Base-by-base conservation (phyloP, 768 basidiomycete genomes). In the Neoboletus subvelutipes region DNA sequence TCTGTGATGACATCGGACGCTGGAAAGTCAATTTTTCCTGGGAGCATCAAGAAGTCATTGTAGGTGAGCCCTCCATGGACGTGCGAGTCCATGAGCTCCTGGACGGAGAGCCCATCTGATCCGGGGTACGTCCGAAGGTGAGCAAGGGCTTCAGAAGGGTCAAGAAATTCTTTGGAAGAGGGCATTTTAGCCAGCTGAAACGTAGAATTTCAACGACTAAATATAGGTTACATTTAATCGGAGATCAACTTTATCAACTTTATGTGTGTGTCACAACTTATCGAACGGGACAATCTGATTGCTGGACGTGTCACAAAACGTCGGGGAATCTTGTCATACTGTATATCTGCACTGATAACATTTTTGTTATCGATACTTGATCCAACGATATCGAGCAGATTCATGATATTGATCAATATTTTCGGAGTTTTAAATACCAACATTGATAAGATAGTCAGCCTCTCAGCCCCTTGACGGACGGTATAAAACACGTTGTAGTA, bases 21-120 rank as follows among this genome's bases (percentile, higher is more conserved):
- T 12, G 89, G 79, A 73, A 99, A 99, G 78, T 94, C 87, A 67
- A 99, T 98, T 75, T 92, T 94, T 40, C 97, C 96, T 10, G 95
- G 95, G 15, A 98, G 82, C 59, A 97, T 73, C 63, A 98, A 81
- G 76, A 98, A 95, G 70, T 98, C 97, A 69, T 98, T 98, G 78
- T 98, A 98, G 17, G 97, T 97, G 63, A 99, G 84, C 13, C 97
- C 97, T 20, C 94, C 94, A 66, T 93, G 87, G 60, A 85, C 74
- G 45, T 77, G 80, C 1, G 90, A 88, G 79, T 97, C 84, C 85
- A 98, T 94, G 63, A 98, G 86, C 67, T 98, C 90, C 9, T 75
- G 55, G 58, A 92, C 80, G 57, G 89, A 85, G 50, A 99, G 83
- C 41, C 97, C 96, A 84, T 99, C 96, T 11, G 74, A 69, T 54